Percentiles rank a stretch among this genome's conserved stretches.
Evolutionary conservation across 176 grass and related monocot species (phyloP).

Genomic region (Zoysia japonica): DNA sequence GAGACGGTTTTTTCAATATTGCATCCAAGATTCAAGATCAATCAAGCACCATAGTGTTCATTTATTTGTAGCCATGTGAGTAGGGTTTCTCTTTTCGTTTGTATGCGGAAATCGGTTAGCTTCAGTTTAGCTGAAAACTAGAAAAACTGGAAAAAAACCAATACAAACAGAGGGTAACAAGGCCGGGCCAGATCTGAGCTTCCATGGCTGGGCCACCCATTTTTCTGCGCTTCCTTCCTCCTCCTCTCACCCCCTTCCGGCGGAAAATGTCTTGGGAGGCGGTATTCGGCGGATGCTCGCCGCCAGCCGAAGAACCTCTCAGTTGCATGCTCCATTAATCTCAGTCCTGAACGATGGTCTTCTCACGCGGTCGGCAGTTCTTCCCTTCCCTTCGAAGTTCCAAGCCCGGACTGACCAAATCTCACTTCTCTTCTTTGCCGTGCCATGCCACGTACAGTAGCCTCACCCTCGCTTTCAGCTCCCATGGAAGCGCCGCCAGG

Average conservation of each 20-base stretch:
- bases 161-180: too few relatives aligned
- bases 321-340: neutral
- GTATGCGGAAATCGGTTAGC: too few relatives aligned
- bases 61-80: too few relatives aligned
- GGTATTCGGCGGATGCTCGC: neutral
- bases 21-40: too few relatives aligned
- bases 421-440: neutral
- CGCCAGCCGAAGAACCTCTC: neutral
- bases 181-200: neutral
- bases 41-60: too few relatives aligned
- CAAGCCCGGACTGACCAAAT: conserved; percentile 16
- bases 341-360: neutral
- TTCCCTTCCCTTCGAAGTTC: neutral
- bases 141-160: too few relatives aligned
- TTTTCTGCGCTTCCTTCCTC: neutral
- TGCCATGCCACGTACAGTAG: neutral
- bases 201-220: neutral
- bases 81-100: too few relatives aligned
- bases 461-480: conserved; percentile 5
- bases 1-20: too few relatives aligned
- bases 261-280: neutral
- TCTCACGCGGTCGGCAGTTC: neutral
- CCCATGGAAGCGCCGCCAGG: conserved; percentile 3
- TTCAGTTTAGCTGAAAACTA: too few relatives aligned
- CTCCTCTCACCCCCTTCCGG: neutral